Evolutionary conservation across 2,329 filamentous ascomycete species (phyloP).

Genomic region (Beauveria varroae): DNA sequence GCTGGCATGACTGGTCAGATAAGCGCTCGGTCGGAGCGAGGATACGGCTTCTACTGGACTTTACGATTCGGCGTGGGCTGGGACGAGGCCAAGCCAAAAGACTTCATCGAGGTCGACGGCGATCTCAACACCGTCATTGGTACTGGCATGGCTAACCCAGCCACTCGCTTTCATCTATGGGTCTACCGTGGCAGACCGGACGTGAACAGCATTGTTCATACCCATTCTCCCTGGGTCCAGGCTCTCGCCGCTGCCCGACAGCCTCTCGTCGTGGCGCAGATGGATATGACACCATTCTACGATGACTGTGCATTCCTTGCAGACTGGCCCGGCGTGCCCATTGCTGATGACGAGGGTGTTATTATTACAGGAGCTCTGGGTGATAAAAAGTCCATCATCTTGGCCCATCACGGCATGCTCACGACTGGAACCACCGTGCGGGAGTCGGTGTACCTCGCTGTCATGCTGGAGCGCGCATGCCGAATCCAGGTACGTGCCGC

Average conservation of each 20-base stretch:
- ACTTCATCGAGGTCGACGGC: conserved; percentile 10
- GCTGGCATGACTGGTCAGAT: conserved; percentile 8
- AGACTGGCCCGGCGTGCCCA: conserved; percentile 8
- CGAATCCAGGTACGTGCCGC: conserved; percentile 3
- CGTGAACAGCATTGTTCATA: conserved; percentile 8
- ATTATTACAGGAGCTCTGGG: conserved; percentile 3
- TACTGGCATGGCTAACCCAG: conserved; percentile 7
- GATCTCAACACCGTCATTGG: conserved; percentile 5
- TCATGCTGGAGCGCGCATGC: conserved; percentile 1
- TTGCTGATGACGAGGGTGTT: conserved; percentile 9
- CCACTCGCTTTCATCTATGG: conserved; percentile 11
- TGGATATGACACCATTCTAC: conserved; percentile 9
- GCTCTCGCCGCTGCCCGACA: conserved; percentile 3
- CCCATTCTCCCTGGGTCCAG: conserved; percentile 9
- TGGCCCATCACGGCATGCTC: conserved; percentile 8
- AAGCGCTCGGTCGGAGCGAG: conserved; percentile 2
- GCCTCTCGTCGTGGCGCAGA: conserved; percentile 10
- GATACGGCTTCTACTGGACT: conserved; percentile 9
- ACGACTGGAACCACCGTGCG: conserved; percentile 3
- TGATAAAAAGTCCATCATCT: not conserved
- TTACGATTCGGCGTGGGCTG: conserved; percentile 8
- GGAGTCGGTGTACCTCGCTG: conserved; percentile 2
- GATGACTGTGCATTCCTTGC: conserved; percentile 5
- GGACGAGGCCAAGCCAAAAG: conserved; percentile 9
- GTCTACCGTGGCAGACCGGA: not conserved